A percentile compares a stretch with the other conserved stretches of the same genome.
These are phyloP conservation scores for Trichoderma atroviride DNA, from an alignment of 2,329 filamentous ascomycete species.

Conservation along the genomic window DNA sequence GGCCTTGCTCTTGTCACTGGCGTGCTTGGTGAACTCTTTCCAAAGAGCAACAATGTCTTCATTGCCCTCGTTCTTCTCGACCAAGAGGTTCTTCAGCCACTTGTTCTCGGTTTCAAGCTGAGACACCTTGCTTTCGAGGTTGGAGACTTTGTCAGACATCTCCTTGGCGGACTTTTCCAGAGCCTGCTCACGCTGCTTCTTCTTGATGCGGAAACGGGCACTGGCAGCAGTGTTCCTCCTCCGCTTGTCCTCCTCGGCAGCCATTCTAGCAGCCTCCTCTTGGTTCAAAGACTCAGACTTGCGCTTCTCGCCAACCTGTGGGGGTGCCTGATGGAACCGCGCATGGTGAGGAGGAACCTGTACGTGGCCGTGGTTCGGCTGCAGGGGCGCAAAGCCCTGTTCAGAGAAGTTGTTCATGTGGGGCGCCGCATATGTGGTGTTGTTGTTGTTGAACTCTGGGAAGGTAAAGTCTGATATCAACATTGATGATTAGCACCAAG, in stretches of 20 bases:
- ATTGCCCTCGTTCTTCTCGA: slow-evolving; percentile 74
- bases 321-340: slow-evolving; percentile 38
- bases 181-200: slow-evolving; percentile 91
- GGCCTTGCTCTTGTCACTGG: slow-evolving; percentile 38
- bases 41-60: slow-evolving; percentile 55
- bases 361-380: slow-evolving; percentile 53
- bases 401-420: slow-evolving; percentile 48
- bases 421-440: slow-evolving; percentile 53
- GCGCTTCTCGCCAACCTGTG: slow-evolving; percentile 48
- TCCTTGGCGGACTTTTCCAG: slow-evolving; percentile 82
- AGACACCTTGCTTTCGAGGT: slow-evolving; percentile 71
- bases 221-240: slow-evolving; percentile 86
- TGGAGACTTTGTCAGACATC: slow-evolving; percentile 75
- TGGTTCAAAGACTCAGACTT: slow-evolving; percentile 57
- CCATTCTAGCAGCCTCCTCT: slow-evolving; percentile 71
- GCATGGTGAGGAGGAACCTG: slow-evolving; percentile 43
- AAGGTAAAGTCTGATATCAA: slow-evolving; percentile 63
- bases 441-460: slow-evolving; percentile 51
- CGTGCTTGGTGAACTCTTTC: slow-evolving; percentile 53
- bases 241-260: slow-evolving; percentile 87
- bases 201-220: slow-evolving; percentile 89
- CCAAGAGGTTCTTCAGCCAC: slow-evolving; percentile 78
- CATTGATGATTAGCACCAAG: slow-evolving; percentile 30
- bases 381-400: slow-evolving; percentile 54
- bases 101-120: slow-evolving; percentile 84